Evolutionary conservation across 1,284 basidiomycete species (phyloP).

Genomic region (Earliella scabrosa): DNA sequence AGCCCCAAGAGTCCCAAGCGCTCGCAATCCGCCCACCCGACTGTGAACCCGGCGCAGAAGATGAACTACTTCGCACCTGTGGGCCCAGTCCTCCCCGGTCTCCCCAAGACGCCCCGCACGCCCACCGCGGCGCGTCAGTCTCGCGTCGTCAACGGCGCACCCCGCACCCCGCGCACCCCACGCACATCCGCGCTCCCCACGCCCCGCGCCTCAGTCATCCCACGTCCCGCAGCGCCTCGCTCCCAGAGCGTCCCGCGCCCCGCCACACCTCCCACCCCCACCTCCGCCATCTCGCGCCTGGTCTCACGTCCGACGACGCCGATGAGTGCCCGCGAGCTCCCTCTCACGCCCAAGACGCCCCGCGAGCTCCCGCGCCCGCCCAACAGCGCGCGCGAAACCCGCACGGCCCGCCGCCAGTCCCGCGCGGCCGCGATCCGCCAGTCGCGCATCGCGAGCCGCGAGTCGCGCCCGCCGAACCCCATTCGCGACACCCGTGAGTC

Average conservation of each 20-base stretch:
- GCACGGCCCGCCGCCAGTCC: not conserved
- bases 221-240: not conserved
- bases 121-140: constrained; percentile 17
- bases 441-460: not conserved
- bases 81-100: not conserved
- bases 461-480: too few species aligned
- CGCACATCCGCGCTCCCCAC: not conserved
- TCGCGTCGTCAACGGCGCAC: constrained; percentile 1
- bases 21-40: constrained; percentile 1
- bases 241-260: not conserved
- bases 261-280: not conserved
- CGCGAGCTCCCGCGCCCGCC: constrained; percentile 3
- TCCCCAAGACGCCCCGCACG: constrained; percentile 17
- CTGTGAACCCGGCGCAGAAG: not conserved
- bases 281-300: too few species aligned
- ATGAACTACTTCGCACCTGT: constrained; percentile 8
- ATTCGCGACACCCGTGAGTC: too few species aligned
- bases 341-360: not conserved
- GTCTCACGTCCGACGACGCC: not conserved
- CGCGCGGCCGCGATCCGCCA: not conserved
- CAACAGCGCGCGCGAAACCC: not conserved
- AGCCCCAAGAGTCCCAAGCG: not conserved
- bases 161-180: not conserved
- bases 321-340: not conserved
- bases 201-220: too few species aligned